Base-by-base conservation (phyloP, 106 monocot species). In the Platanthera zijinensis region DNA sequence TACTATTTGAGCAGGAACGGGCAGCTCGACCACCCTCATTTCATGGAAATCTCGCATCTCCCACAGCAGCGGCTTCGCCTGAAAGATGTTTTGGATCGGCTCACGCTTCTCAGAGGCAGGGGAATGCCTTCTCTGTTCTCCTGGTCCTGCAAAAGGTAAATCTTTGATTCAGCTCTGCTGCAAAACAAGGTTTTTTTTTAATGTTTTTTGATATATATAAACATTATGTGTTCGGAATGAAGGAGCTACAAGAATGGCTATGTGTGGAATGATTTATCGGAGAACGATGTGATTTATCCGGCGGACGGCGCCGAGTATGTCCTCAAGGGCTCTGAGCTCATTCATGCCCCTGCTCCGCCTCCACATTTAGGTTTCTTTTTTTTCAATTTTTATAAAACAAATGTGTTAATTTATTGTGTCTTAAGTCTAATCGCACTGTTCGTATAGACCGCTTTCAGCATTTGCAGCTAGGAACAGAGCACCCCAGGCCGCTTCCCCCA, bases 221-320 rank as follows among this genome's bases (percentile, higher is more conserved):
- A 48, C n/a, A 1, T 74, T 50, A n/a, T 32, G 51, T 48, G 7
- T 54, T 67, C 47, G 48, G 30, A 52, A 25, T 9, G 18, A 68
- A 95, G 95, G 88, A 85, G 83, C 76, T 95, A 95, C 76, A 95
- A 92, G 80, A 95, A 90, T 73, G 95, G 95, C 9, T 95, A 92
- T 54, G 95, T 95, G 49, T 95, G 95, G 95, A 95, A 95, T 52
- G 95, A 95, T 76, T 50, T 95, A 56, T 83, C 87, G 28, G 92
- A 92, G 78, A 87, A 88, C 78, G 95, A 95, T 69, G 72, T 87
- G 59, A 87, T 95, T 72, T 84, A 90, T 73, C 92, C 92, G 46
- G 84, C 88, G 8, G 88, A 95, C 48, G 95, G 95, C 45, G 83
- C 79, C 11, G 95, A 95, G 77, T 95, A 92, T 83, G 82, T 95